Conservation (phyloP, 225 moss, liverwort and hornwort species). For the Sphagnum tenellum region DNA sequence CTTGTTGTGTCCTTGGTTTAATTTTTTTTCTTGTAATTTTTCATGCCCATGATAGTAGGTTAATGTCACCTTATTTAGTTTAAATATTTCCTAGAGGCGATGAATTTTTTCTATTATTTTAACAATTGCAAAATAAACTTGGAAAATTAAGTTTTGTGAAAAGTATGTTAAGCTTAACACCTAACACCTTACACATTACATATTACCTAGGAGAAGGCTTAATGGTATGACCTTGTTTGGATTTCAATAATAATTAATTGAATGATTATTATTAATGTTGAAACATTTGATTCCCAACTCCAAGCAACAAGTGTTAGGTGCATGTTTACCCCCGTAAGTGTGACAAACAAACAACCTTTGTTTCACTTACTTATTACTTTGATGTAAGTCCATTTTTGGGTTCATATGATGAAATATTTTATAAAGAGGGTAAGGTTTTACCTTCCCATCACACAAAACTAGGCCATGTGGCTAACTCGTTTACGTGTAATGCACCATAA, state of each 20-base stretch:
- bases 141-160: neutral
- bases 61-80: too few species aligned
- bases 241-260: neutral
- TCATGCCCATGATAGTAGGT: too few species aligned
- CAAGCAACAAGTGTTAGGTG: neutral
- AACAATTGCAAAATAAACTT: neutral
- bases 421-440: neutral
- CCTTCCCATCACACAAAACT: neutral
- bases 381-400: neutral
- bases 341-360: neutral
- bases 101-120: too few species aligned
- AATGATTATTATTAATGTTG: neutral
- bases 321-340: neutral
- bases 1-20: too few species aligned
- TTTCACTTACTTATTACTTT: neutral
- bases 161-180: neutral
- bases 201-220: neutral
- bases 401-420: neutral
- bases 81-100: too few species aligned
- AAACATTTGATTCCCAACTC: neutral
- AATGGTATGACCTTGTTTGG: neutral
- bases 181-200: neutral
- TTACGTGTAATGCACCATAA: conserved; percentile 4
- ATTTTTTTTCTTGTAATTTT: too few species aligned
- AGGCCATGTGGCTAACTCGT: neutral